Conservation (phyloP, 371 early-diverging fungal species). For the Blakeslea trispora region DNA sequence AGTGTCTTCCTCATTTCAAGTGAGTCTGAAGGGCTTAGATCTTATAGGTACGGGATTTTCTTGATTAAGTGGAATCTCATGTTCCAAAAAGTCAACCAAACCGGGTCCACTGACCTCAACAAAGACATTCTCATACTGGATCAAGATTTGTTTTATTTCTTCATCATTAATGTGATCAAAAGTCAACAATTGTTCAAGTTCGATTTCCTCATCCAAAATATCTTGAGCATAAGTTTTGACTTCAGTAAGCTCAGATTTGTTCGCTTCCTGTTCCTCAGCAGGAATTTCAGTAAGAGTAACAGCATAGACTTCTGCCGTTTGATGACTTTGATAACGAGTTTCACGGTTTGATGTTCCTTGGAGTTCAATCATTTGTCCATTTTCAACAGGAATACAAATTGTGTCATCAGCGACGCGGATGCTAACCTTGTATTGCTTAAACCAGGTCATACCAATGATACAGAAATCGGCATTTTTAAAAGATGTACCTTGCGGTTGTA, state of each 20-base stretch:
- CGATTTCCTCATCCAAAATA: neutral
- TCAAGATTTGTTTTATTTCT: neutral
- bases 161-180: neutral
- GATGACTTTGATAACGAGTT: neutral
- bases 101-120: slow-evolving; percentile 1
- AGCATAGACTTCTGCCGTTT: neutral
- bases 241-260: neutral
- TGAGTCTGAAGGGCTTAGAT: slow-evolving; percentile 14
- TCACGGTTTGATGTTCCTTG: neutral
- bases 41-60: slow-evolving; percentile 3
- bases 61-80: neutral
- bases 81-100: neutral
- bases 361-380: neutral
- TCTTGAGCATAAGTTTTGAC: neutral
- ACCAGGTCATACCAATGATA: slow-evolving; percentile 1
- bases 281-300: neutral
- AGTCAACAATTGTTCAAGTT: neutral
- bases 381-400: neutral
- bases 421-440: neutral
- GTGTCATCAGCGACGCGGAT: neutral
- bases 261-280: neutral
- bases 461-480: neutral
- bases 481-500: neutral
- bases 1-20: slow-evolving; percentile 12
- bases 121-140: neutral